These are phyloP conservation scores for Plasmodiophora brassicae DNA, from an alignment of 208 protist species.

Conservation along the genomic window DNA sequence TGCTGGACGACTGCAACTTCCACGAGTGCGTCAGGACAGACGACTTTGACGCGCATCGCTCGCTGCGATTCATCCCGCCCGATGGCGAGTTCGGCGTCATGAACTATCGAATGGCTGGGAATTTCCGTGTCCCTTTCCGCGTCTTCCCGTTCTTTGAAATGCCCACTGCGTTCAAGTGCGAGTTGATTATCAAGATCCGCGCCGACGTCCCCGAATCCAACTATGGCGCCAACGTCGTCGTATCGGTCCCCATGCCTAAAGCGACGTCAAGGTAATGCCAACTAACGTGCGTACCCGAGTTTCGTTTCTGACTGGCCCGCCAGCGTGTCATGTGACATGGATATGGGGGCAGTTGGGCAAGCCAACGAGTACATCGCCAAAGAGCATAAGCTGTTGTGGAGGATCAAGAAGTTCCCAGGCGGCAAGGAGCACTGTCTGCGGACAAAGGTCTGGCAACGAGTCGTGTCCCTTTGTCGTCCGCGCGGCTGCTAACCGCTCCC, in stretches of 20 bases:
- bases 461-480: neutral
- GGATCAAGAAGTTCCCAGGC: constrained; percentile 69
- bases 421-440: constrained; percentile 56
- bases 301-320: neutral
- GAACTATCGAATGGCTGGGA: constrained; percentile 69
- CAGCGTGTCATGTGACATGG: neutral
- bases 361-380: constrained; percentile 61
- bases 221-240: constrained; percentile 49
- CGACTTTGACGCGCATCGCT: constrained; percentile 66
- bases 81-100: constrained; percentile 76
- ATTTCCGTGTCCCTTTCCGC: constrained; percentile 44
- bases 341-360: neutral
- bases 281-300: neutral
- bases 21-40: constrained; percentile 64
- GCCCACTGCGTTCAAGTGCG: constrained; percentile 47
- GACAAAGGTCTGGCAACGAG: constrained; percentile 36
- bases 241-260: constrained; percentile 53
- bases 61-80: constrained; percentile 65
- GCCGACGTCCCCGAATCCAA: constrained; percentile 34
- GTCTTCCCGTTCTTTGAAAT: constrained; percentile 52
- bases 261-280: constrained; percentile 7
- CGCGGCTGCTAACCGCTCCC: neutral
- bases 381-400: constrained; percentile 69
- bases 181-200: constrained; percentile 50
- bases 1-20: constrained; percentile 75